Conservation (phyloP, 2,329 filamentous ascomycete species). For the Ramularia collo-cygni region DNA sequence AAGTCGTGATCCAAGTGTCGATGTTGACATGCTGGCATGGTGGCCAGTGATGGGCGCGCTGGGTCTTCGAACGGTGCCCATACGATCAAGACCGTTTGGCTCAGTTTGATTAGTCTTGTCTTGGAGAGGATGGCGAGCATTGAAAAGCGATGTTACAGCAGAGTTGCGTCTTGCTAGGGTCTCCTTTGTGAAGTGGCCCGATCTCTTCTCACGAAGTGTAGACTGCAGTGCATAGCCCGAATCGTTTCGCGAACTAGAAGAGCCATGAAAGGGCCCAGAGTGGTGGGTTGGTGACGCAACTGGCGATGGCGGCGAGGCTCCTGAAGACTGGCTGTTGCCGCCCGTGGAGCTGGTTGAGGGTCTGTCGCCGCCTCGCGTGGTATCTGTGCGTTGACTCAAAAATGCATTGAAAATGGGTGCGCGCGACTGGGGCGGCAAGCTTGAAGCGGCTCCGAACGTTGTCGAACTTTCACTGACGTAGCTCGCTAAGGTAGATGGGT, state of each 20-base stretch:
- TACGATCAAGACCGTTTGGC: slow-evolving; percentile 53
- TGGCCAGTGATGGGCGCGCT: slow-evolving; percentile 48
- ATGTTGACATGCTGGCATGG: slow-evolving; percentile 60
- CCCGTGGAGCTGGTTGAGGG: slow-evolving; percentile 63
- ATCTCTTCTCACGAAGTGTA: slow-evolving; percentile 87
- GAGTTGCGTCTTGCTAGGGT: slow-evolving; percentile 71
- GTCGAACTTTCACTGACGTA: slow-evolving; percentile 86
- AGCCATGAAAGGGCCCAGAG: slow-evolving; percentile 70
- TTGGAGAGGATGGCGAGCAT: slow-evolving; percentile 20
- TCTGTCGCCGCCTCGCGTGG: slow-evolving; percentile 56
- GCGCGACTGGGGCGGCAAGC: slow-evolving; percentile 45
- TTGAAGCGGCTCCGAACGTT: slow-evolving; percentile 61
- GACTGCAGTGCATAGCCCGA: slow-evolving; percentile 82
- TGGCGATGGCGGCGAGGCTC: slow-evolving; percentile 50
- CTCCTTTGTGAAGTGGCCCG: slow-evolving; percentile 65
- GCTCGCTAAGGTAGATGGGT: slow-evolving; percentile 68
- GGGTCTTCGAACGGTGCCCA: slow-evolving; percentile 57
- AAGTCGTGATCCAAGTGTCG: slow-evolving; percentile 43
- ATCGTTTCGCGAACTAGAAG: slow-evolving; percentile 80
- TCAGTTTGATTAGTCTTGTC: slow-evolving; percentile 27
- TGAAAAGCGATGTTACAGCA: slow-evolving; percentile 46
- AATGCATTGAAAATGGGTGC: slow-evolving; percentile 88
- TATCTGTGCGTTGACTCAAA: slow-evolving; percentile 64
- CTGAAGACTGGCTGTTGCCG: slow-evolving; percentile 28
- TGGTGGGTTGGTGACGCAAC: slow-evolving; percentile 72